Percentiles rank a stretch among this genome's conserved stretches.
phyloP scores from a whole-genome alignment of 2,329 filamentous ascomycete species.

The Calycina herbarum region DNA sequence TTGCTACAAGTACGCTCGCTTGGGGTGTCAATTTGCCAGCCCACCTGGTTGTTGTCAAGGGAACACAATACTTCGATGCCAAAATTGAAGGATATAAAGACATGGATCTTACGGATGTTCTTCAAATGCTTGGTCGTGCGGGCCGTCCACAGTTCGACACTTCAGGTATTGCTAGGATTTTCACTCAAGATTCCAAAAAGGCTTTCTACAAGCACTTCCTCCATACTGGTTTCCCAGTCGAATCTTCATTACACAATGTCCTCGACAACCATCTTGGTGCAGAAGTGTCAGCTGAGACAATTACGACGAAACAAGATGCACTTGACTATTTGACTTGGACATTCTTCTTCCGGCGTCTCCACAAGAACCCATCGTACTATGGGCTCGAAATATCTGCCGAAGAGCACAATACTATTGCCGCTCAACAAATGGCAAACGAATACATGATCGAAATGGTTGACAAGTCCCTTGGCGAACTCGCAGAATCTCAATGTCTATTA shows the following conservation, averaged over 20 bases:
- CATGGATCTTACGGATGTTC: slow-evolving; percentile 96
- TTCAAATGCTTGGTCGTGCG: slow-evolving; percentile 96
- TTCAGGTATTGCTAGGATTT: slow-evolving; percentile 93
- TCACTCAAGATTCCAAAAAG: slow-evolving; percentile 96
- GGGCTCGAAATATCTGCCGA: slow-evolving; percentile 91
- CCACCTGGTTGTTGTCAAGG: slow-evolving; percentile 95
- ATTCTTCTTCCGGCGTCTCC: slow-evolving; percentile 95
- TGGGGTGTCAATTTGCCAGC: slow-evolving; percentile 99
- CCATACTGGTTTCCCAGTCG: slow-evolving; percentile 95
- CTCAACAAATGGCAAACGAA: slow-evolving; percentile 85
- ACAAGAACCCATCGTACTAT: slow-evolving; percentile 99
- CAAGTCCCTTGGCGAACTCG: slow-evolving; percentile 78
- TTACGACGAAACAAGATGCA: slow-evolving; percentile 92
- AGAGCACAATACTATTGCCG: slow-evolving; percentile 83
- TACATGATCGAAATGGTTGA: slow-evolving; percentile 95
- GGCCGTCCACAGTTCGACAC: slow-evolving; percentile 95
- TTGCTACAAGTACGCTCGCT: slow-evolving; percentile 92
- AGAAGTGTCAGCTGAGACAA: slow-evolving; percentile 90
- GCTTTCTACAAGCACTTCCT: slow-evolving; percentile 99
- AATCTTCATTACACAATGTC: slow-evolving; percentile 93
- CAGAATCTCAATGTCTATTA: slow-evolving; percentile 79
- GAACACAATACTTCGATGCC: slow-evolving; percentile 96
- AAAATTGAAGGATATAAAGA: slow-evolving; percentile 98
- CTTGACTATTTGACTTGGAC: slow-evolving; percentile 99
- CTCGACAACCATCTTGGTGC: slow-evolving; percentile 95